Evolutionary conservation across 805 yeast genomes (phyloP).

Genomic region (Sungouiozyma ichnusensis): DNA sequence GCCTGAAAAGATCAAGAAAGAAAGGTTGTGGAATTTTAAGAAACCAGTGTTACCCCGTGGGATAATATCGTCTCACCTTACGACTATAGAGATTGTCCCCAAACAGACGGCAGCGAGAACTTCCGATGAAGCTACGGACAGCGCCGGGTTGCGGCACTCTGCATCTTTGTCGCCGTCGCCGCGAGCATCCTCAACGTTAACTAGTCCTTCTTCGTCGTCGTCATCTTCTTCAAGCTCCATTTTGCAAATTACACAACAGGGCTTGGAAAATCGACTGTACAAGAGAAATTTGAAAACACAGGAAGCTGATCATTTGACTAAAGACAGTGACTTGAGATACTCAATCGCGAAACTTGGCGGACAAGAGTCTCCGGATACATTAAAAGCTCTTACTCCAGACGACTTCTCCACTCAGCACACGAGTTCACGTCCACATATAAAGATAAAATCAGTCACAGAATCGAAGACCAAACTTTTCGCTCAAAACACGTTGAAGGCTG

Average conservation of each 20-base stretch:
- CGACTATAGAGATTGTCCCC: not conserved
- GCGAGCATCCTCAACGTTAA: not conserved
- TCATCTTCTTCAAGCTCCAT: not conserved
- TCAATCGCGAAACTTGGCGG: not conserved
- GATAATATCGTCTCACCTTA: not conserved
- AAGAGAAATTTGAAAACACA: constrained; percentile 24
- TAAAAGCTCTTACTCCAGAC: not conserved
- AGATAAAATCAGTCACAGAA: constrained; percentile 10
- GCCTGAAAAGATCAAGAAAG: constrained; percentile 44
- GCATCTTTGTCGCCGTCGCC: not conserved
- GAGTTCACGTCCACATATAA: constrained; percentile 7
- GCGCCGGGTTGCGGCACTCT: not conserved
- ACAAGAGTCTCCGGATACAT: not conserved
- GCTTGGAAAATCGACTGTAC: constrained; percentile 12
- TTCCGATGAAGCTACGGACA: not conserved
- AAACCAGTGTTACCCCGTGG: constrained; percentile 4
- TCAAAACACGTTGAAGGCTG: constrained; percentile 21
- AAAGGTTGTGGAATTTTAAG: constrained; percentile 41
- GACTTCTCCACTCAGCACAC: not conserved
- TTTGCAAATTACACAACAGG: not conserved
- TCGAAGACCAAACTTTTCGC: constrained; percentile 36
- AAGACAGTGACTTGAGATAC: constrained; percentile 24
- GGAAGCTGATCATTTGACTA: constrained; percentile 28
- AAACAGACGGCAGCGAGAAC: not conserved
- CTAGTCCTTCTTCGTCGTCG: not conserved